Evolutionary conservation across 768 basidiomycete species (phyloP), one percentile per base, ranked within the genome.

Genomic region (Kwoniella heveanensis): DNA sequence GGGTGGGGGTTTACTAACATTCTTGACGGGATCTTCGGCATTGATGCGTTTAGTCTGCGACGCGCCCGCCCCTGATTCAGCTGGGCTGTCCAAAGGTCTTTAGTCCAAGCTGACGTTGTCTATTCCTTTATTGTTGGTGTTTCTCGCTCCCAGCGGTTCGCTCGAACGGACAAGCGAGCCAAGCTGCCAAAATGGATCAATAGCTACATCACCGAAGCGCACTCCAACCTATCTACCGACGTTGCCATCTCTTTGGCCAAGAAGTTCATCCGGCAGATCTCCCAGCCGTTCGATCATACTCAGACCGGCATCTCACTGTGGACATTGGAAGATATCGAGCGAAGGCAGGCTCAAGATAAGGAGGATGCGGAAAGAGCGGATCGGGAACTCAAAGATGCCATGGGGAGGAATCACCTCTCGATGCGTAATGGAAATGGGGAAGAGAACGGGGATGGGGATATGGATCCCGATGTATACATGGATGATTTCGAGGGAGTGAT

Each of bases 111-210:
- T n/a, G n/a, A n/a, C n/a, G n/a, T n/a, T n/a, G n/a, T n/a, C n/a
- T n/a, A 32, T 2, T 29, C 46, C 24, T 26, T 54, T 39, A 29
- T 55, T 48, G 36, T 37, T 44, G 19, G 24, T 26, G 7, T 13
- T 47, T 30, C 4, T 19, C 3, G 1, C 30, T 21, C 47, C n/a
- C 59, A 80, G 73, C 76, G 78, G 15, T 80, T 78, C 60, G 73
- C 77, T 10, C 65, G 73, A 19, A 62, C 72, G 24, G 77, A 77
- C 56, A 80, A 82, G 82, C 86, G 95, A 37, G 90, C 92, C 36
- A 97, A 97, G 84, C 83, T 99, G 68, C 96, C 96, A 6, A 88
- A 91, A 47, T 99, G 96, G 96, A 98, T 99, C 71, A 97, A 98
- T 78, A 92, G 95, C 76, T 97, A 96, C 78, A 98, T 99, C 74